phyloP scores from a whole-genome alignment of 2,329 filamentous ascomycete genomes.

The Botryotinia globosa region DNA sequence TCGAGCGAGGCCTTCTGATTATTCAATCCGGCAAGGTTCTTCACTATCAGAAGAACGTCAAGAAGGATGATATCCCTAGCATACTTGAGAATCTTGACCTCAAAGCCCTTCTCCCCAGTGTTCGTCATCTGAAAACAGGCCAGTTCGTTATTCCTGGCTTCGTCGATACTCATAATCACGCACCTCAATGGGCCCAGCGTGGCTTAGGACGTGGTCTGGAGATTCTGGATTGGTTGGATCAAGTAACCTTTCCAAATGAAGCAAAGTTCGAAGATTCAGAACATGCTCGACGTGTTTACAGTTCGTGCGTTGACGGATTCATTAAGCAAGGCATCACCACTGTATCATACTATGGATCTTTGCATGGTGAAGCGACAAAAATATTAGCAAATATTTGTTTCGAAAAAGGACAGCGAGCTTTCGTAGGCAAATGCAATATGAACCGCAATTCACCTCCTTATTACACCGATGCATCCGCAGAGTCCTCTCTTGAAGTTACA shows the following conservation, averaged over 20 bases:
- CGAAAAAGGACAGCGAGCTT: conserved; percentile 75
- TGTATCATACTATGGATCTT: conserved; percentile 85
- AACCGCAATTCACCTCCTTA: conserved; percentile 62
- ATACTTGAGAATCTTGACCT: conserved; percentile 6
- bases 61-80: not conserved
- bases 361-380: conserved; percentile 80
- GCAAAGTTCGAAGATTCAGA: conserved; percentile 61
- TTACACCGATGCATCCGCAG: conserved; percentile 46
- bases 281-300: conserved; percentile 69
- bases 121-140: conserved; percentile 17
- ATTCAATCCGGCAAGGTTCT: conserved; percentile 19
- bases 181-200: conserved; percentile 54
- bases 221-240: conserved; percentile 58
- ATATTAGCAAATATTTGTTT: conserved; percentile 79
- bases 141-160: conserved; percentile 57
- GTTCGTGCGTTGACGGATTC: conserved; percentile 71
- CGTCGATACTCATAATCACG: conserved; percentile 67
- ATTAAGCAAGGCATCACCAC: conserved; percentile 87
- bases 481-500: conserved; percentile 38
- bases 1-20: conserved; percentile 20
- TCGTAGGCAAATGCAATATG: conserved; percentile 75
- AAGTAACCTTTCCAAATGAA: conserved; percentile 64
- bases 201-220: conserved; percentile 31
- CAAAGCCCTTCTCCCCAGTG: not conserved
- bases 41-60: conserved; percentile 12